These are phyloP conservation scores for Cladochytrium replicatum DNA, from an alignment of 192 early-diverging fungal genomes.

Conservation along the genomic window DNA sequence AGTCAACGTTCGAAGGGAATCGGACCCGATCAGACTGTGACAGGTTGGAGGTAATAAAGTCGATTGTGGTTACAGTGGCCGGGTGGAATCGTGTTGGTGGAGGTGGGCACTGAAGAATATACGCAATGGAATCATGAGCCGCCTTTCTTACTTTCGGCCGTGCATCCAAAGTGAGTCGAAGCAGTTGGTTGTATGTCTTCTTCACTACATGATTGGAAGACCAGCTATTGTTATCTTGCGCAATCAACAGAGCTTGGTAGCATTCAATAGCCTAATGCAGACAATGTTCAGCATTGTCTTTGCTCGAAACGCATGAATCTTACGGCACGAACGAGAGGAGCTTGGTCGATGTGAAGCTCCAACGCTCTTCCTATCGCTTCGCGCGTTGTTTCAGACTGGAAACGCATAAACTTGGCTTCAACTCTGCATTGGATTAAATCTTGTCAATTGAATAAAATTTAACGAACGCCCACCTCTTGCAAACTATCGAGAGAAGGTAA, in stretches of 20 bases:
- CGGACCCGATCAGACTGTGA: too few relatives aligned
- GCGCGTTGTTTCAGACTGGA: slow-evolving; percentile 32
- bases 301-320: not conserved
- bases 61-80: slow-evolving; percentile 47
- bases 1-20: too few relatives aligned
- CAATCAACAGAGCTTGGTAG: slow-evolving; percentile 63
- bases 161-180: slow-evolving; percentile 67
- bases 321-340: slow-evolving; percentile 69
- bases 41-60: slow-evolving; percentile 52
- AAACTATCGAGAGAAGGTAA: slow-evolving; percentile 70
- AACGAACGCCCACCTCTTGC: slow-evolving; percentile 48
- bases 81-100: slow-evolving; percentile 64
- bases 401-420: slow-evolving; percentile 16
- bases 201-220: slow-evolving; percentile 37
- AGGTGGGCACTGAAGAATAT: slow-evolving; percentile 62
- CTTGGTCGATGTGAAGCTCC: slow-evolving; percentile 52
- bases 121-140: slow-evolving; percentile 72
- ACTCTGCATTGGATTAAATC: too few relatives aligned
- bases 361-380: slow-evolving; percentile 43
- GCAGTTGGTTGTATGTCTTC: slow-evolving; percentile 60
- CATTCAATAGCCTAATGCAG: slow-evolving; percentile 48
- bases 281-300: too few relatives aligned
- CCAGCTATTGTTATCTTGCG: slow-evolving; percentile 73
- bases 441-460: too few relatives aligned
- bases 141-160: slow-evolving; percentile 84